Conservation (phyloP, 768 basidiomycete species). For the Phlebiopsis flavidoalba region DNA sequence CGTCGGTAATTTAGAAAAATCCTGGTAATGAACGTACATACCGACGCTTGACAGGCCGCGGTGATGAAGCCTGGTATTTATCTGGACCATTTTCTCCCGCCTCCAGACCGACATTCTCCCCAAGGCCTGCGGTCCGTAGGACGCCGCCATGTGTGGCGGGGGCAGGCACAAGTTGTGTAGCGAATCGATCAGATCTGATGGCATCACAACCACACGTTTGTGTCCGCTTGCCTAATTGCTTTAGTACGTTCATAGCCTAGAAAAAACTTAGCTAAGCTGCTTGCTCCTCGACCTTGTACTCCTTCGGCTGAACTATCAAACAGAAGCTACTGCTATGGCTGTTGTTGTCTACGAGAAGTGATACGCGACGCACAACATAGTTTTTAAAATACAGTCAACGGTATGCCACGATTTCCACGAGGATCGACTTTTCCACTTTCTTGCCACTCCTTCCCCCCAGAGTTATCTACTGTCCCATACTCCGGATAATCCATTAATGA, state of each 20-base stretch:
- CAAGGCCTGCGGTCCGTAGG: not conserved
- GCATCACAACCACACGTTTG: not conserved
- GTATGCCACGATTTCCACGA: not conserved
- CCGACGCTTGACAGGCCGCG: not conserved
- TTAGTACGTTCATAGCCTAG: not conserved
- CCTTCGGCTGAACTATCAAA: not conserved
- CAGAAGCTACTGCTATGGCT: too few species aligned
- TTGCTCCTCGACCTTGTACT: not conserved
- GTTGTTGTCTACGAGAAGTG: too few species aligned
- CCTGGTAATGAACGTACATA: not conserved
- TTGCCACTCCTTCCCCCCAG: not conserved
- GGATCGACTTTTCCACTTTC: not conserved
- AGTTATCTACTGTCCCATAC: not conserved
- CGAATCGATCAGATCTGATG: not conserved
- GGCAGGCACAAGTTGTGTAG: not conserved
- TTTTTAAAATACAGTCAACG: not conserved
- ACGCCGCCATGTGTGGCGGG: too few species aligned
- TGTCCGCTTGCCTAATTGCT: not conserved
- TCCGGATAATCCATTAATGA: not conserved
- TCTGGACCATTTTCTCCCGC: not conserved
- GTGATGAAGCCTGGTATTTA: not conserved
- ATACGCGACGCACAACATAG: not conserved
- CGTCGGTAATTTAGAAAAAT: not conserved
- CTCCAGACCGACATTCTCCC: not conserved
- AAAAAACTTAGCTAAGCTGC: conserved; percentile 4